Base-by-base conservation (phyloP, 225 moss, liverwort and hornwort genomes). In the Antitrichia curtipendula region DNA sequence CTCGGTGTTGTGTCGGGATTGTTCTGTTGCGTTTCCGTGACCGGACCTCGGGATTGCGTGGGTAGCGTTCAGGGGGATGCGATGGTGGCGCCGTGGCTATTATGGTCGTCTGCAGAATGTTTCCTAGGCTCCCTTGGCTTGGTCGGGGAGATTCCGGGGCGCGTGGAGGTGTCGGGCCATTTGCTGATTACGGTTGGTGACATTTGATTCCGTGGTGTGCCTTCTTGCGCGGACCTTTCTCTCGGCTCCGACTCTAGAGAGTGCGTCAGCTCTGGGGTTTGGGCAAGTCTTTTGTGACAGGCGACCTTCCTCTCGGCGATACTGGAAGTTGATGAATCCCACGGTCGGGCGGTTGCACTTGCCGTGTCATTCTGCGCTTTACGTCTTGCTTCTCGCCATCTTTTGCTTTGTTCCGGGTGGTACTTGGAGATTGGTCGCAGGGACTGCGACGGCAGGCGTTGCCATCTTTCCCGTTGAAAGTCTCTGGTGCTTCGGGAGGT, bases 261-360 rank as follows among this genome's bases (percentile, higher is more conserved):
- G 69, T 62, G 74, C 31, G 59, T 70, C 62, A 50, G 43, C 8
- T 76, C 62, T 75, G 83, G 69, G 89, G 86, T 84, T 86, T 60
- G 75, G 38, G 60, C 49, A 15, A 71, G 16, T 80, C 38, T 56
- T 19, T 83, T 38, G 62, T 38, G 49, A 49, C 9, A 2, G 2
- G 23, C 54, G 19, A 29, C 18, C n/a, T 13, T 8, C 7, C 54
- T 78, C 9, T 11, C 41, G 29, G 21, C 24, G 16, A 65, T 53
- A 85, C 40, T 20, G 49, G 29, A 83, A 34, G 91, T 89, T 89
- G 80, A 89, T 89, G 91, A 89, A 89, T 89, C 87, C 63, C 84
- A 38, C 56, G 82, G 63, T 64, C 59, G n/a, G 79, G 52, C 60
- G 78, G 88, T 85, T 86, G 47, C 68, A 68, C 32, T 82, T 88